Percentiles rank a stretch among this genome's conserved stretches.
phyloP scores from a whole-genome alignment of 345 rosid genomes.

The Litchi chinensis region DNA sequence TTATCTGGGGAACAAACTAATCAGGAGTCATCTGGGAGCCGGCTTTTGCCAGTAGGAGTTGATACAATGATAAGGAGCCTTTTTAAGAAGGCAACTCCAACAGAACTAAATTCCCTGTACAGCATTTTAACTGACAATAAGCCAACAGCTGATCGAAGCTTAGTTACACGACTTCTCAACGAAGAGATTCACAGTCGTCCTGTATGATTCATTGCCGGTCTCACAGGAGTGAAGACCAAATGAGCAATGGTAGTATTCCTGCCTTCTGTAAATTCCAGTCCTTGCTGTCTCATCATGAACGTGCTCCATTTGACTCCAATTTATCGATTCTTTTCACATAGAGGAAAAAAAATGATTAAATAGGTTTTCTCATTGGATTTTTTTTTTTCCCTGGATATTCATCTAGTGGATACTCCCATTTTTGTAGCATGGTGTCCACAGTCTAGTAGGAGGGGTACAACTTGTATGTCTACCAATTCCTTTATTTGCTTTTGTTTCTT shows the following conservation, averaged over 20 bases:
- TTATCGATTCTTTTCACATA: slow-evolving; percentile 26
- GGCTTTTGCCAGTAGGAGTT: slow-evolving; percentile 36
- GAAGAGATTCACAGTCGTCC: slow-evolving; percentile 62
- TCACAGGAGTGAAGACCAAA: slow-evolving; percentile 5
- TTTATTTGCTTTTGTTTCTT: background rate
- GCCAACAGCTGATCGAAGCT: slow-evolving; percentile 34
- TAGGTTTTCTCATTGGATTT: slow-evolving; percentile 11
- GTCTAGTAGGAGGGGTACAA: background rate
- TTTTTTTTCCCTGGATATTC: background rate
- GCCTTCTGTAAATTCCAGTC: slow-evolving; percentile 38
- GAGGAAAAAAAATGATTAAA: background rate
- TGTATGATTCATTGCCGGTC: slow-evolving; percentile 38
- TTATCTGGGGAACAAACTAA: slow-evolving; percentile 31
- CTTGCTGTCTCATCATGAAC: slow-evolving; percentile 2
- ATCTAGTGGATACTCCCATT: slow-evolving; percentile 9
- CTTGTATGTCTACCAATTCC: background rate
- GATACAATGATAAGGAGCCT: slow-evolving; percentile 50
- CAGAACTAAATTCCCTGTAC: slow-evolving; percentile 57
- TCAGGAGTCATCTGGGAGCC: slow-evolving; percentile 24
- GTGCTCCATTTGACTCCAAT: slow-evolving; percentile 12
- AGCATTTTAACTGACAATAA: slow-evolving; percentile 42
- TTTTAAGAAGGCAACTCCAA: slow-evolving; percentile 71
- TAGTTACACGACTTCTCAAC: slow-evolving; percentile 50
- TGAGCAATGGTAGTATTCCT: slow-evolving; percentile 10
- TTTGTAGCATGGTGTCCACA: slow-evolving; percentile 11